A percentile compares a stretch with the other conserved stretches of the same genome.
These are phyloP conservation scores for Zoysia pacifica DNA, from an alignment of 176 grass and related monocot genomes.

Conservation along the genomic window DNA sequence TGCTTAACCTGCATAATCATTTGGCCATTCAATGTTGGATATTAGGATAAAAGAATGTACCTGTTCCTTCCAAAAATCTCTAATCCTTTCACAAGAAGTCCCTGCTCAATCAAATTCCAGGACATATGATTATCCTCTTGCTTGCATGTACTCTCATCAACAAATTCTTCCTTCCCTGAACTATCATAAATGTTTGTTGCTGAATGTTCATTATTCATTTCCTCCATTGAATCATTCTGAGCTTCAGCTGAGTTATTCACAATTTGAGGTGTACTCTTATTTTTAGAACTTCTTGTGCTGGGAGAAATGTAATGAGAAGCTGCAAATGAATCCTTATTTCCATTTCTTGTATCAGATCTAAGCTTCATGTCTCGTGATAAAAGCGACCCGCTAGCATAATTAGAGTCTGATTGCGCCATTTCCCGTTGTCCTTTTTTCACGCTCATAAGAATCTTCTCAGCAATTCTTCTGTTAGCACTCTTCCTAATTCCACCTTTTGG, in stretches of 20 bases:
- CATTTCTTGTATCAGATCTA: conserved; percentile 58
- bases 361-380: conserved; percentile 73
- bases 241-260: conserved; percentile 49
- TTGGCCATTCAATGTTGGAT: background rate
- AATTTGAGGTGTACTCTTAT: conserved; percentile 44
- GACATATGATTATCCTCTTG: conserved; percentile 51
- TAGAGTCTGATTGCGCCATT: conserved; percentile 54
- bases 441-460: conserved; percentile 72
- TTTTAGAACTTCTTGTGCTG: conserved; percentile 61
- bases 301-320: conserved; percentile 56
- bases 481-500: conserved; percentile 65
- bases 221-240: conserved; percentile 57
- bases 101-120: conserved; percentile 87
- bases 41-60: conserved; percentile 35
- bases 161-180: conserved; percentile 70
- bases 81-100: conserved; percentile 90
- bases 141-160: conserved; percentile 70
- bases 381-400: conserved; percentile 59
- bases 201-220: conserved; percentile 51
- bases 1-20: background rate
- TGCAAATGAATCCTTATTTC: conserved; percentile 62
- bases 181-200: conserved; percentile 57
- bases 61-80: conserved; percentile 94
- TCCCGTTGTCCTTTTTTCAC: conserved; percentile 78
- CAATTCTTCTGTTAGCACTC: conserved; percentile 77